These are phyloP conservation scores for Halophytophthora batemanensis DNA, from an alignment of 352 stramenopile species.

Conservation along the genomic window DNA sequence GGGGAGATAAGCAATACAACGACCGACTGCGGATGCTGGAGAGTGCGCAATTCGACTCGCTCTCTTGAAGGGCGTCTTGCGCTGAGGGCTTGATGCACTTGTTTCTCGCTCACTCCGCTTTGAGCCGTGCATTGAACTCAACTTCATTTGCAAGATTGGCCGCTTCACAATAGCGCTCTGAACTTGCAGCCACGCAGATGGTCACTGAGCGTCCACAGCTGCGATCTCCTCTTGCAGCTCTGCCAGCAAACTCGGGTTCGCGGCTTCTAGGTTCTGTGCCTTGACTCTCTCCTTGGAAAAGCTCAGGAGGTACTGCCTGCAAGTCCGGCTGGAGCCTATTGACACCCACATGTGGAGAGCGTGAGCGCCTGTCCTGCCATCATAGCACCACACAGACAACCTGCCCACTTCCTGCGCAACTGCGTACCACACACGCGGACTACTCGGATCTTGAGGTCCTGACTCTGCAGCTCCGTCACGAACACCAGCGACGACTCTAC, in stretches of 20 bases:
- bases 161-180: no score
- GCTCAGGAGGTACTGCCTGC: slow-evolving; percentile 44
- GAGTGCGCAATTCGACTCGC: background rate
- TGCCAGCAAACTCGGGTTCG: slow-evolving; percentile 37
- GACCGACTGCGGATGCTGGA: background rate
- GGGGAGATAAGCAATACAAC: no score
- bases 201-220: slow-evolving; percentile 46
- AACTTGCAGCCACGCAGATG: slow-evolving; percentile 2
- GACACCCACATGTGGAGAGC: slow-evolving; percentile 3
- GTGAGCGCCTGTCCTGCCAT: background rate
- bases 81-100: no score
- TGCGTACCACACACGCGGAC: slow-evolving; percentile 64
- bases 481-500: slow-evolving; percentile 76
- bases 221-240: slow-evolving; percentile 52
- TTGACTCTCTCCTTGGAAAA: slow-evolving; percentile 53
- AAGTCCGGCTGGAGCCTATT: slow-evolving; percentile 52
- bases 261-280: slow-evolving; percentile 27
- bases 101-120: no score
- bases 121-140: slow-evolving; percentile 7
- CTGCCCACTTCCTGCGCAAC: background rate
- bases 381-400: background rate
- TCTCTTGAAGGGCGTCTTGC: no score
- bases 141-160: slow-evolving; percentile 2
- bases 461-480: slow-evolving; percentile 52
- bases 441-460: slow-evolving; percentile 64